Evolutionary conservation across 305 asterid genomes (phyloP).

Genomic region (Lippia alba): DNA sequence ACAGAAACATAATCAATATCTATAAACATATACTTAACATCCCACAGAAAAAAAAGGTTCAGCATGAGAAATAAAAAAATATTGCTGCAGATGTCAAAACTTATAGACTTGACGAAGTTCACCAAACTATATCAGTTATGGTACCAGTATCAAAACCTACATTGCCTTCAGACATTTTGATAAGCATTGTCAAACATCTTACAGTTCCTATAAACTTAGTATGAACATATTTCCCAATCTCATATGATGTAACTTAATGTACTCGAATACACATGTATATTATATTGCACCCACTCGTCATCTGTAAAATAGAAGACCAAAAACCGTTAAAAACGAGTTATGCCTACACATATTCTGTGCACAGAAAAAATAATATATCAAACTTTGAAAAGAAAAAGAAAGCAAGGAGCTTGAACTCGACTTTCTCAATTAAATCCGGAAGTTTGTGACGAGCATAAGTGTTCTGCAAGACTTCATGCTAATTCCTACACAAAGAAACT

Average conservation of each 20-base stretch:
- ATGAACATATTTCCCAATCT: conserved; percentile 12
- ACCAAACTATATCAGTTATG: conserved; percentile 11
- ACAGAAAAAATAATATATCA: conserved; percentile 23
- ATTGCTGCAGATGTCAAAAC: conserved; percentile 1
- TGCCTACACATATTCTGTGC: not conserved
- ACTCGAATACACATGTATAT: conserved; percentile 21
- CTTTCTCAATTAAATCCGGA: conserved; percentile 21
- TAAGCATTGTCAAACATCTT: not conserved
- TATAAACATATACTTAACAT: conserved; percentile 14
- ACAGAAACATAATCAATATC: not conserved
- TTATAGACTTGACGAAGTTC: conserved; percentile 1
- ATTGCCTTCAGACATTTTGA: conserved; percentile 16
- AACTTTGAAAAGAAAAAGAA: conserved; percentile 2
- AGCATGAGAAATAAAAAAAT: not conserved
- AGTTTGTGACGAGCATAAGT: not conserved
- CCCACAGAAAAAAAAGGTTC: conserved; percentile 9
- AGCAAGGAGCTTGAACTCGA: conserved; percentile 28
- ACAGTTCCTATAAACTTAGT: conserved; percentile 21
- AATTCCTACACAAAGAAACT: conserved; percentile 34
- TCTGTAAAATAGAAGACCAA: conserved; percentile 15
- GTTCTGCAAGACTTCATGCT: conserved; percentile 25
- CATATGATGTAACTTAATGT: not conserved
- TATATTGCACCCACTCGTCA: conserved; percentile 19
- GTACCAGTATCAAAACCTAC: conserved; percentile 13
- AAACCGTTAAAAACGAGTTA: not conserved